These are phyloP conservation scores for Choanephora cucurbitarum DNA, from an alignment of 371 early-diverging fungal genomes.

Conservation along the genomic window DNA sequence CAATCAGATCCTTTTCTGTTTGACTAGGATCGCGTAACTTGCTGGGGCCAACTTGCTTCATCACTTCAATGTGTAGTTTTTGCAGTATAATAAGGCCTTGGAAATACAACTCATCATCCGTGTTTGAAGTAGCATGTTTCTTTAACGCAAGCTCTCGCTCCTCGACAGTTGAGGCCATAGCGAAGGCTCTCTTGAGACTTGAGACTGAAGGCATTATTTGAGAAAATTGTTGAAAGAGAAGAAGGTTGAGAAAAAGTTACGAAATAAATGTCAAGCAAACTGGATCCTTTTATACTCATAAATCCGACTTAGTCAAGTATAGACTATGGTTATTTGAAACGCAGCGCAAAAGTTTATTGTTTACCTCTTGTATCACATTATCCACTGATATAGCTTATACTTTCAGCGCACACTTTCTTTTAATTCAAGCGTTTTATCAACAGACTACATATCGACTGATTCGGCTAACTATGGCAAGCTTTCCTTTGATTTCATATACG, in stretches of 20 bases:
- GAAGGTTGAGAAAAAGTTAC: background rate
- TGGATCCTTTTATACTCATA: no score
- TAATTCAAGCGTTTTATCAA: no score
- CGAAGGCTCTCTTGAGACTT: slow-evolving; percentile 21
- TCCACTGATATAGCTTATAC: no score
- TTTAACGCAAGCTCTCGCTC: slow-evolving; percentile 14
- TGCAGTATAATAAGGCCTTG: slow-evolving; percentile 41
- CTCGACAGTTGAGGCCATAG: slow-evolving; percentile 14
- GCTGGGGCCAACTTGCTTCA: slow-evolving; percentile 11
- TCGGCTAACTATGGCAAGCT: no score
- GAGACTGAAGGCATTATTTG: slow-evolving; percentile 19
- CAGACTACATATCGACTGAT: no score
- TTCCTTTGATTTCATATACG: no score
- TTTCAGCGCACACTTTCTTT: no score
- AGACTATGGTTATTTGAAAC: no score
- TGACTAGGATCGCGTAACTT: slow-evolving; percentile 22
- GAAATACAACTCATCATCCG: slow-evolving; percentile 41
- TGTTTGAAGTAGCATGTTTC: slow-evolving; percentile 24
- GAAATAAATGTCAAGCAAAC: no score
- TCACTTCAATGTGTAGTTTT: slow-evolving; percentile 22
- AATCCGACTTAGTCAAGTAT: no score
- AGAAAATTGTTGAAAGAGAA: background rate
- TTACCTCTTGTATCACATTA: no score
- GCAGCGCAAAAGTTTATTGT: no score
- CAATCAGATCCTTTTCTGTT: slow-evolving; percentile 23